Percentiles rank a stretch among this genome's conserved stretches.
phyloP scores from a whole-genome alignment of 2,329 filamentous ascomycete genomes.

The Volutella citrinella region DNA sequence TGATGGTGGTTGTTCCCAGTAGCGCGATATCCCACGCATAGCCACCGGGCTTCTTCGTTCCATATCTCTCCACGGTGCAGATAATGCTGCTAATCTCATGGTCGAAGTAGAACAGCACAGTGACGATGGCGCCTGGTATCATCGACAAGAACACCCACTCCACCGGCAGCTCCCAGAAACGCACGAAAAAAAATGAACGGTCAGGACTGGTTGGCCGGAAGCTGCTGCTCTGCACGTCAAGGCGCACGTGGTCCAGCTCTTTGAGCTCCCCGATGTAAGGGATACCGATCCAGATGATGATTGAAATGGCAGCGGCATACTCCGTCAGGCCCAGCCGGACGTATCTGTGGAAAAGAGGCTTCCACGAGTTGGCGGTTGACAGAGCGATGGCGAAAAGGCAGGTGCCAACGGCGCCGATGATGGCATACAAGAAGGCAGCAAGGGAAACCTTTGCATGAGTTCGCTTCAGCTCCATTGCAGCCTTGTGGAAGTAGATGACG shows the following conservation, averaged over 20 bases:
- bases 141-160: constrained; percentile 60
- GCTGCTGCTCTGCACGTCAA: constrained; percentile 51
- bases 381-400: constrained; percentile 61
- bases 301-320: constrained; percentile 65
- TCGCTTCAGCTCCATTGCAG: constrained; percentile 60
- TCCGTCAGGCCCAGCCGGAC: constrained; percentile 59
- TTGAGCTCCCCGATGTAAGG: constrained; percentile 60
- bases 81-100: constrained; percentile 69
- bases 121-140: constrained; percentile 61
- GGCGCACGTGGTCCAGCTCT: constrained; percentile 53
- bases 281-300: constrained; percentile 62
- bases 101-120: constrained; percentile 67
- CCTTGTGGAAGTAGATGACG: constrained; percentile 68
- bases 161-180: constrained; percentile 60
- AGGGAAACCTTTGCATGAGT: constrained; percentile 55
- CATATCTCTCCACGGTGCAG: constrained; percentile 60
- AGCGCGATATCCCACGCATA: constrained; percentile 64
- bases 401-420: constrained; percentile 62
- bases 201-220: constrained; percentile 57
- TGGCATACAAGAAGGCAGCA: constrained; percentile 61
- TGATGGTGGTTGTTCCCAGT: constrained; percentile 58
- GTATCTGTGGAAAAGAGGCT: constrained; percentile 59
- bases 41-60: constrained; percentile 57
- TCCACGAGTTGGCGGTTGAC: constrained; percentile 60
- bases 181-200: constrained; percentile 55